phyloP scores from a whole-genome alignment of 371 early-diverging fungal species.

The Lichtheimia corymbifera region DNA sequence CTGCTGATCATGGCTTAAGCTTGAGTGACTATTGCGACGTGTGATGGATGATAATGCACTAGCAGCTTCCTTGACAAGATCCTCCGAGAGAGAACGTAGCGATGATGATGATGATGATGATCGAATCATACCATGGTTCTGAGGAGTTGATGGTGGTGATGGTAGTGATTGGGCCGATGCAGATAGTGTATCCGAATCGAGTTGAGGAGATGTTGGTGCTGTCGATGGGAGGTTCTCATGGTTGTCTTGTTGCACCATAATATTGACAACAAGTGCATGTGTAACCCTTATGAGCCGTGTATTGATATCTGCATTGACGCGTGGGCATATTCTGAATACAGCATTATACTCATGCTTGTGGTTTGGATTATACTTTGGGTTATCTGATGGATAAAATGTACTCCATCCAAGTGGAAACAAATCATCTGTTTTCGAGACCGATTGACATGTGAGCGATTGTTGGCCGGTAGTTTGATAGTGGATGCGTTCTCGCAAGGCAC shows the following conservation, averaged over 20 bases:
- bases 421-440: constrained; percentile 17
- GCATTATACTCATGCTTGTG: constrained; percentile 25
- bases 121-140: neutral
- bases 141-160: neutral
- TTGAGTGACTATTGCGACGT: constrained; percentile 4
- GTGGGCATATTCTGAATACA: constrained; percentile 27
- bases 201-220: neutral
- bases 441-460: constrained; percentile 13
- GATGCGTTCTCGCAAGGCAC: constrained; percentile 43
- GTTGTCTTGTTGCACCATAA: constrained; percentile 16
- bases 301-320: constrained; percentile 27
- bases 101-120: constrained; percentile 12
- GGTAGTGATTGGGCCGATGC: neutral
- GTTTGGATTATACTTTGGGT: constrained; percentile 14
- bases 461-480: constrained; percentile 37
- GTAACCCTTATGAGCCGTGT: constrained; percentile 19
- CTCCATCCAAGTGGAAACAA: constrained; percentile 27
- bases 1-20: neutral
- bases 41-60: neutral
- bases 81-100: constrained; percentile 3
- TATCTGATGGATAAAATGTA: constrained; percentile 22
- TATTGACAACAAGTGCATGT: constrained; percentile 24
- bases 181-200: neutral
- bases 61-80: neutral
- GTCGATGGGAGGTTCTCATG: neutral